phyloP scores from a whole-genome alignment of 1,139 yeast genomes.

The Hyphopichia wangnamkhiaoensis region DNA sequence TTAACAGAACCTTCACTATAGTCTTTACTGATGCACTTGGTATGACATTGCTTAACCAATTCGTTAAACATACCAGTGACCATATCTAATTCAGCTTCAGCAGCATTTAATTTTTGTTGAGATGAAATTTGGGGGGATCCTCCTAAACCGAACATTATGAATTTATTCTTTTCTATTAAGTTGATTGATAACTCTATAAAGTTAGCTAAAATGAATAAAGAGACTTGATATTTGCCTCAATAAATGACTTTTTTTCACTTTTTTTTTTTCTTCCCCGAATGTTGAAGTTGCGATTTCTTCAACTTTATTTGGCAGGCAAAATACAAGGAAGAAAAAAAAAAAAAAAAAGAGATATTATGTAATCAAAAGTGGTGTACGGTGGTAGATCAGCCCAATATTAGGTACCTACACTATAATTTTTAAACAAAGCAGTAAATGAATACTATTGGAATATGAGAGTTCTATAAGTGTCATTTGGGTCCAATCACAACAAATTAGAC shows the following conservation, averaged over 20 bases:
- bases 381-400: too few relatives aligned
- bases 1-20: slow-evolving; percentile 78
- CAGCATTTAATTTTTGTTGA: slow-evolving; percentile 69
- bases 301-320: neutral
- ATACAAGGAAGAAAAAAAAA: neutral
- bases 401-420: too few relatives aligned
- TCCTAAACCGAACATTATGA: slow-evolving; percentile 77
- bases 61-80: slow-evolving; percentile 97
- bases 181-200: too few relatives aligned
- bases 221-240: slow-evolving; percentile 1
- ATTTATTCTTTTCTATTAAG: neutral
- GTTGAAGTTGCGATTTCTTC: slow-evolving; percentile 1
- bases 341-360: neutral
- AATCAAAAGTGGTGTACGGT: too few relatives aligned
- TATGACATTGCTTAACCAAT: slow-evolving; percentile 79
- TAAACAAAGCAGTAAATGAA: too few relatives aligned
- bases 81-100: slow-evolving; percentile 94
- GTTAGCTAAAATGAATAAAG: neutral
- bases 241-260: neutral
- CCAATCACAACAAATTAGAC: neutral
- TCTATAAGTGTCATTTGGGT: neutral
- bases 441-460: too few relatives aligned
- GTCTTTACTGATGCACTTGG: slow-evolving; percentile 71
- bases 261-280: neutral
- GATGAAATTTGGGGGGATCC: slow-evolving; percentile 74